Base-by-base conservation (phyloP, 306 rosid species). In the Senna siamea region DNA sequence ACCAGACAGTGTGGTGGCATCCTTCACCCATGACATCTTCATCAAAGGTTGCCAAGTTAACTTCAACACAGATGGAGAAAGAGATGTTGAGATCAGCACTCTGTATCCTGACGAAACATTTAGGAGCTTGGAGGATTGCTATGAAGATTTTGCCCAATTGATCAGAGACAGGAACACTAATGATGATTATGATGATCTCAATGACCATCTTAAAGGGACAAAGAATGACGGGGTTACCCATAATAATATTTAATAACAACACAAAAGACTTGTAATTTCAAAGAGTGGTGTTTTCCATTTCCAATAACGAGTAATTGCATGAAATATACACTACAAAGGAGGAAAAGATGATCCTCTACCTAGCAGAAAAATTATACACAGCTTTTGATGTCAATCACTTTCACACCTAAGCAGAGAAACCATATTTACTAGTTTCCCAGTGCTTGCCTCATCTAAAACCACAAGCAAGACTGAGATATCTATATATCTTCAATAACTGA, bases 61-160 rank as follows among this genome's bases (percentile, higher is more conserved):
- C 56, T 90, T 82, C 60, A 11, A 55, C 5, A 19, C 34, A 7
- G 88, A 86, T 5, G 87, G 81, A 1, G 69, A 79, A 0, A 17
- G 18, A 17, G 91, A 90, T 22, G 73, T 84, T 5, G 93, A 88
- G 35, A 83, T 86, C 19, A 51, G 44, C 18, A 44, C 40, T 32
- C 91, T 90, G 3, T 90, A 86, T 73, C 93, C 96, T 2, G 89
- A 80, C 5, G 96, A 90, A 55, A 66, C 77, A 20, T 71, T 84
- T 32, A 75, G 78, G 78, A 74, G 79, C 60, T 61, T 90, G 81
- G 96, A 90, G 30, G 91, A 90, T 23, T 90, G 93, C 84, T 90
- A 76, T 48, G 48, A 70, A 64, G 91, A 84, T 30, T 87, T 88
- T 75, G 73, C 78, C n/a, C 68, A 41, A 51, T 78, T 72, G 57